These are phyloP conservation scores for Scedosporium minutisporum DNA, from an alignment of 2,329 filamentous ascomycete species.

Conservation along the genomic window DNA sequence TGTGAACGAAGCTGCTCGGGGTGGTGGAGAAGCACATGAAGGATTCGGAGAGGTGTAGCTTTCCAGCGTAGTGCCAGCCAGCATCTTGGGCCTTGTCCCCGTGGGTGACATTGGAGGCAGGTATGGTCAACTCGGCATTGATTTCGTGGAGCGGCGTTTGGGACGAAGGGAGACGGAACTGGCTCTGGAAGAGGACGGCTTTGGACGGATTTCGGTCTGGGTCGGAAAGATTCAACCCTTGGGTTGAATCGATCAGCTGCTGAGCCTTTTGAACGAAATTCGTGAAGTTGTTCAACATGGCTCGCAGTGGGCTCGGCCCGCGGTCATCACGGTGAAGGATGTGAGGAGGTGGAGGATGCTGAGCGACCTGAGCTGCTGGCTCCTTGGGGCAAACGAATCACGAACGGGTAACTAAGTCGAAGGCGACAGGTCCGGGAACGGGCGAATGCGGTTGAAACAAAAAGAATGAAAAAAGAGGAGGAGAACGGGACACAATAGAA, in stretches of 20 bases:
- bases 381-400: background rate
- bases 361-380: conserved; percentile 1
- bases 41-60: conserved; percentile 85
- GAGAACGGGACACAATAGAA: background rate
- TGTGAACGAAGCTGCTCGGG: conserved; percentile 73
- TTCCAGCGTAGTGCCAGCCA: conserved; percentile 84
- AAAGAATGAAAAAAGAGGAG: background rate
- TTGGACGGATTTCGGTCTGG: conserved; percentile 81
- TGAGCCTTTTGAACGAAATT: conserved; percentile 93
- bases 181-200: conserved; percentile 83
- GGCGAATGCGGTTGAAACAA: background rate
- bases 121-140: conserved; percentile 86
- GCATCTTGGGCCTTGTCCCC: conserved; percentile 62
- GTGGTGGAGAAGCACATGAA: conserved; percentile 97
- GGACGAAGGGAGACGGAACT: conserved; percentile 87
- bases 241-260: conserved; percentile 84
- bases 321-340: conserved; percentile 7
- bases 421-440: background rate
- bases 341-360: conserved; percentile 9
- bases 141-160: conserved; percentile 95
- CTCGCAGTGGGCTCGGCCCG: conserved; percentile 20
- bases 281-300: conserved; percentile 54
- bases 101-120: conserved; percentile 55
- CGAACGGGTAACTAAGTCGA: background rate
- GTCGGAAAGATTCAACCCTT: conserved; percentile 61